Evolutionary conservation across 2,329 filamentous ascomycete species (phyloP).

Genomic region (Remersonia thermophila): DNA sequence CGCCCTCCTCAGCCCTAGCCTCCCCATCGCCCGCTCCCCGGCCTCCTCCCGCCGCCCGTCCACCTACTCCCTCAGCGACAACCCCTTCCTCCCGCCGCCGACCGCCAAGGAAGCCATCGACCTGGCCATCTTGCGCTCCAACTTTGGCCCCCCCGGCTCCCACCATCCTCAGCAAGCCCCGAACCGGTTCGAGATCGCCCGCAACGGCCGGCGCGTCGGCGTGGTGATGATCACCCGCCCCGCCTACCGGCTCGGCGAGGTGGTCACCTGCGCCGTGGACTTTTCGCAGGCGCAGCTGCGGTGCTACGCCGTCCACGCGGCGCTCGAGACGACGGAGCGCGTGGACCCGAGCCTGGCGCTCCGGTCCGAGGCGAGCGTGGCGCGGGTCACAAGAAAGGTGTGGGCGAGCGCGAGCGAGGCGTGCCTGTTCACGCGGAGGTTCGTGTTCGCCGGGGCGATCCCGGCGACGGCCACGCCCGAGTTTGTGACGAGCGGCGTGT

Average conservation of each 20-base stretch:
- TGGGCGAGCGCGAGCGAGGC: conserved; percentile 71
- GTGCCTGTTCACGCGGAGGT: conserved; percentile 64
- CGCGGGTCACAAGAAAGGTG: conserved; percentile 72
- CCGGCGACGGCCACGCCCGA: conserved; percentile 76
- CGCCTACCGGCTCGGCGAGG: conserved; percentile 79
- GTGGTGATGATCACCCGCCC: conserved; percentile 82
- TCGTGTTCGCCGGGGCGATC: conserved; percentile 73
- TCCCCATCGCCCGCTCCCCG: conserved; percentile 20
- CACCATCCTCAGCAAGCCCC: conserved; percentile 49
- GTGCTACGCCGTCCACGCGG: conserved; percentile 74
- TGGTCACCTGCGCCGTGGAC: conserved; percentile 72
- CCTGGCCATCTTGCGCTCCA: conserved; percentile 76
- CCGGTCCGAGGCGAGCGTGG: conserved; percentile 72
- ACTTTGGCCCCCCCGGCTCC: conserved; percentile 46
- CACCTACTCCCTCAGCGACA: conserved; percentile 16
- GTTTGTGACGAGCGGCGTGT: conserved; percentile 81
- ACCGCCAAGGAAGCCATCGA: conserved; percentile 80
- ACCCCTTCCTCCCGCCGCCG: conserved; percentile 29
- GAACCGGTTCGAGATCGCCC: conserved; percentile 92
- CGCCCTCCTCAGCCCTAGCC: conserved; percentile 61
- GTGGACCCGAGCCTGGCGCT: conserved; percentile 71
- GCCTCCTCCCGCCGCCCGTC: conserved; percentile 41
- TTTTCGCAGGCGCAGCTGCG: conserved; percentile 66
- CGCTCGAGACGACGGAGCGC: conserved; percentile 76
- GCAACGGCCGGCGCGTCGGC: conserved; percentile 81